A percentile compares a stretch with the other conserved stretches of the same genome.
phyloP scores from a whole-genome alignment of 2,329 filamentous ascomycete species.

The Sclerotiophoma versabilis region DNA sequence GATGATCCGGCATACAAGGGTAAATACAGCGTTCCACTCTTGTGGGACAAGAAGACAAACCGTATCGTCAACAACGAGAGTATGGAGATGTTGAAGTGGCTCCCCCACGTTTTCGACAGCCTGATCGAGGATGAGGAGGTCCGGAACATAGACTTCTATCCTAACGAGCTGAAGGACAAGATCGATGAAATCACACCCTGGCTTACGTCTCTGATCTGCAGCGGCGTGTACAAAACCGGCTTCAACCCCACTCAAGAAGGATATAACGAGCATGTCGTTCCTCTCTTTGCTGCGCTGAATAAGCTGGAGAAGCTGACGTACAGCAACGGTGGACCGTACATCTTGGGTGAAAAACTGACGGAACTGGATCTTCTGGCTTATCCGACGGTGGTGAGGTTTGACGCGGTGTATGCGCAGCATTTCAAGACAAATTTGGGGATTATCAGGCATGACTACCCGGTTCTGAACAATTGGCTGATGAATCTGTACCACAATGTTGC shows the following conservation, averaged over 20 bases:
- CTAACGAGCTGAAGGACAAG: conserved; percentile 52
- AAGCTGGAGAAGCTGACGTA: conserved; percentile 60
- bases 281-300: conserved; percentile 67
- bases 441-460: conserved; percentile 66
- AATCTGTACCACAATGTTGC: conserved; percentile 64
- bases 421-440: conserved; percentile 71
- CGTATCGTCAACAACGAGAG: conserved; percentile 69
- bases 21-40: conserved; percentile 65
- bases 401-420: conserved; percentile 69
- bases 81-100: conserved; percentile 63
- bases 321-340: conserved; percentile 60
- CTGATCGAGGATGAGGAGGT: conserved; percentile 53
- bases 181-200: conserved; percentile 63
- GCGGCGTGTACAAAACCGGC: conserved; percentile 68
- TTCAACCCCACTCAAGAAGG: conserved; percentile 63
- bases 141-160: conserved; percentile 61
- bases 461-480: conserved; percentile 67
- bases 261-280: conserved; percentile 63
- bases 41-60: conserved; percentile 66
- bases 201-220: conserved; percentile 65
- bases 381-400: conserved; percentile 66
- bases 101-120: conserved; percentile 64
- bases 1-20: conserved; percentile 67
- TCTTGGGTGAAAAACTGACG: conserved; percentile 63
- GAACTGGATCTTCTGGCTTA: conserved; percentile 67